Evolutionary conservation across 306 rosid species (phyloP), one percentile per base, ranked within the genome.

Genomic region (Luffa aegyptiaca): DNA sequence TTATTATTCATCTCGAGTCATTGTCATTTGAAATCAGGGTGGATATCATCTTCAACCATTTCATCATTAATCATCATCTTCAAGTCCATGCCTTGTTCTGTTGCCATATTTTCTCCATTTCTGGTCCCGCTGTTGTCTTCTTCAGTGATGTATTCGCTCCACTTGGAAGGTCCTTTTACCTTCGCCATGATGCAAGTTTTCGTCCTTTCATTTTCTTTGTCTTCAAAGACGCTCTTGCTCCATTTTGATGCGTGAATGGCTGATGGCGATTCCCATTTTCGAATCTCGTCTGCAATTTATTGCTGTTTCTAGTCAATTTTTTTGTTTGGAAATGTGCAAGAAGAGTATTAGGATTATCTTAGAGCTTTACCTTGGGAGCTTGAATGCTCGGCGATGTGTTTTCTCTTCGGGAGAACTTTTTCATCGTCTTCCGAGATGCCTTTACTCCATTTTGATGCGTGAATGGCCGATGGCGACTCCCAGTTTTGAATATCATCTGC

Each of bases 31-130:
- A 94, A 94, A 78, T 92, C 97, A 2, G 97, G 95, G 82, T 94
- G 98, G 64, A 92, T 72, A 49, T 90, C 95, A 64, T 92, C 97
- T 80, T 90, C 97, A 33, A 92, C 91, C 14, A 46, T 84, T 86
- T 90, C 87, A 59, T 92, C 97, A 2, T 85, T 78, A 12, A 85
- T 41, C 11, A 81, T 35, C 46, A 77, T 81, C 81, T 83, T 85
- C 4, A 86, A 82, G 5, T 62, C 53, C 10, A 79, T 37, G 49
- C 16, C 77, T n/a, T 46, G 58, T 13, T 79, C 71, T 13, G 81
- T 80, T 36, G 61, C 70, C 37, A 56, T 52, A 51, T 44, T 73
- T 44, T 41, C 65, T 16, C 72, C 75, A 52, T 72, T 57, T 0
- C 37, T 62, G 35, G 2, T 8, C 62, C 75, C 79, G 70, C 59